A percentile compares a stretch with the other conserved stretches of the same genome.
Evolutionary conservation across 345 rosid genomes (phyloP).

Genomic region (Turnera subulata): DNA sequence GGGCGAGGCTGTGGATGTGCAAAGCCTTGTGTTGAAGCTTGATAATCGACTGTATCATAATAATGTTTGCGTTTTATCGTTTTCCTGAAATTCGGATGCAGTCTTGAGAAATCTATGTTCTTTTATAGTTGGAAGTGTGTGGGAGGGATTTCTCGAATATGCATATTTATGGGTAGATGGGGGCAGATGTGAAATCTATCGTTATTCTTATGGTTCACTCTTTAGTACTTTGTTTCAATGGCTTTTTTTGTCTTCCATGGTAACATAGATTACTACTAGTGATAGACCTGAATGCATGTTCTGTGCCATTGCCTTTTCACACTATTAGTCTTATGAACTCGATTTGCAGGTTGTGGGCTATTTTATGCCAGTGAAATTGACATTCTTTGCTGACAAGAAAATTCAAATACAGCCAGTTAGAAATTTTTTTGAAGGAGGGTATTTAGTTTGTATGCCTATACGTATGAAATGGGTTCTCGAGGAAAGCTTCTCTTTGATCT

Average conservation of each 20-base stretch:
- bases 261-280: no score
- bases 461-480: constrained; percentile 83
- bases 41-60: no score
- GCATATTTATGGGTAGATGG: not conserved
- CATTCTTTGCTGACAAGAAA: constrained; percentile 12
- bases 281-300: not conserved
- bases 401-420: not conserved
- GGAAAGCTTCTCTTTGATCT: constrained; percentile 92
- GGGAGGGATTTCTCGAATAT: not conserved
- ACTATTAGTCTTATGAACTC: not conserved
- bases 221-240: not conserved
- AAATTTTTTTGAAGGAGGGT: not conserved
- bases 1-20: no score
- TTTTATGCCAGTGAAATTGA: constrained; percentile 19
- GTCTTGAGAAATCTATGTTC: no score
- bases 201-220: not conserved
- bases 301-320: not conserved
- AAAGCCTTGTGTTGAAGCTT: no score
- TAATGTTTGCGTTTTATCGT: no score
- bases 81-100: no score
- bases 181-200: not conserved
- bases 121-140: no score
- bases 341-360: constrained; percentile 15
- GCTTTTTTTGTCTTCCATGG: no score
- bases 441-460: constrained; percentile 66